Percentiles rank a stretch among this genome's conserved stretches.
Evolutionary conservation across 2,329 filamentous ascomycete genomes (phyloP).

Genomic region (Sporothrix euskadiensis): DNA sequence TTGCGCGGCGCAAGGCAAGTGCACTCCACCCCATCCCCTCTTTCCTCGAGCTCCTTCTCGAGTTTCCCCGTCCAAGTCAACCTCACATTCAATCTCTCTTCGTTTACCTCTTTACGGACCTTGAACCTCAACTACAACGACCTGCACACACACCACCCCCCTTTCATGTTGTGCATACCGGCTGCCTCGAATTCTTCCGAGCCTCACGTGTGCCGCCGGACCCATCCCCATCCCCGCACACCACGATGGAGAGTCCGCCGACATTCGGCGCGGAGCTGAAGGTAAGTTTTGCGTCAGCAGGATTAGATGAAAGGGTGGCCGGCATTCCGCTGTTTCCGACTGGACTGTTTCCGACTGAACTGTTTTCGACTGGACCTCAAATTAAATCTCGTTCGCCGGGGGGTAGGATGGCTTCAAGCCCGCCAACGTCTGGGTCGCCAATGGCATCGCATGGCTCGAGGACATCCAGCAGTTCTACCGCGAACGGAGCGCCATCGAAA

Average conservation of each 20-base stretch:
- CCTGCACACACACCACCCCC: background rate
- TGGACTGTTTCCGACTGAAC: background rate
- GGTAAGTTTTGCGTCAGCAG: constrained; percentile 51
- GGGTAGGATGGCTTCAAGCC: constrained; percentile 90
- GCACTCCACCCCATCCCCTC: background rate
- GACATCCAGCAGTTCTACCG: constrained; percentile 98
- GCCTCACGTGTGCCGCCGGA: constrained; percentile 9
- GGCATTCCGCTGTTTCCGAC: background rate
- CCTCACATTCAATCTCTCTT: background rate
- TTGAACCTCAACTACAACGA: background rate
- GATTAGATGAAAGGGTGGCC: background rate
- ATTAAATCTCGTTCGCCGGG: background rate
- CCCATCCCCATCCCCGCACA: background rate
- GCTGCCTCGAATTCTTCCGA: background rate
- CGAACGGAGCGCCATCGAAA: constrained; percentile 89
- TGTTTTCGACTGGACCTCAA: background rate
- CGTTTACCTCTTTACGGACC: background rate
- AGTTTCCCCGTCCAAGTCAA: background rate
- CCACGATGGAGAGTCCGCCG: constrained; percentile 77
- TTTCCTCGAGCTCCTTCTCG: background rate
- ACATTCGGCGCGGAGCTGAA: constrained; percentile 94
- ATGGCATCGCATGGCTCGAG: constrained; percentile 91
- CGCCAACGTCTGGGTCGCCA: constrained; percentile 86
- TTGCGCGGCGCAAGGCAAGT: constrained; percentile 3
- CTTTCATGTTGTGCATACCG: constrained; percentile 22